phyloP scores from a whole-genome alignment of 2,329 filamentous ascomycete genomes.

The Sphaerulina vaccinii region DNA sequence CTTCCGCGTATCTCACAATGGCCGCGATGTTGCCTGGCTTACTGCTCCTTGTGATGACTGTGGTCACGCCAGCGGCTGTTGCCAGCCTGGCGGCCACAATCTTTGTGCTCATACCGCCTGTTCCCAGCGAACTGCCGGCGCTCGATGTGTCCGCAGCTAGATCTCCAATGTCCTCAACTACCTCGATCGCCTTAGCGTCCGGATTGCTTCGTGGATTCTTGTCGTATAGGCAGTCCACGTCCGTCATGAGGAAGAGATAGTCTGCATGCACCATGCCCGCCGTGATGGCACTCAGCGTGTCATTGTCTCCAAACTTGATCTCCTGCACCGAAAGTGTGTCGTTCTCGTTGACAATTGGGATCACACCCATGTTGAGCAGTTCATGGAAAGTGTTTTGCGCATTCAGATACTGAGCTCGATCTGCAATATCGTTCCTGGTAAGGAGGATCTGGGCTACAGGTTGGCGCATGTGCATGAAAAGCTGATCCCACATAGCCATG shows the following conservation, averaged over 20 bases:
- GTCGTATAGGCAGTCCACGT: conserved; percentile 96
- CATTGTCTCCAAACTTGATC: conserved; percentile 99
- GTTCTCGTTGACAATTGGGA: conserved; percentile 98
- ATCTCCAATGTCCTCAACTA: conserved; percentile 82
- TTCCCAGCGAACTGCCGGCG: conserved; percentile 83
- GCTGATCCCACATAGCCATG: conserved; percentile 91
- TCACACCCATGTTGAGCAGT: conserved; percentile 88
- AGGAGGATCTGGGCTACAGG: conserved; percentile 92
- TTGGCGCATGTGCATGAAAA: conserved; percentile 84
- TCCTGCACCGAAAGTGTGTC: conserved; percentile 95
- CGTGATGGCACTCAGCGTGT: conserved; percentile 93
- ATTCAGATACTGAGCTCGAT: conserved; percentile 93
- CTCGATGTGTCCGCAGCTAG: conserved; percentile 88
- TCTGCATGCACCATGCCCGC: conserved; percentile 97
- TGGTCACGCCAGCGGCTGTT: conserved; percentile 91
- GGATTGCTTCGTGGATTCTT: conserved; percentile 86
- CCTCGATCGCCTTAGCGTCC: conserved; percentile 84
- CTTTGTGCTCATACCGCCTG: conserved; percentile 96
- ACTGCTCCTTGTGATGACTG: conserved; percentile 91
- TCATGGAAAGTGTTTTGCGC: conserved; percentile 93
- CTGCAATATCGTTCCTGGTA: conserved; percentile 93
- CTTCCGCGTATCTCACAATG: conserved; percentile 80
- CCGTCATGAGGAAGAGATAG: conserved; percentile 96
- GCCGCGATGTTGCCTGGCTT: conserved; percentile 86
- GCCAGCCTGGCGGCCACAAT: conserved; percentile 90